Base-by-base conservation (phyloP, 2,329 filamentous ascomycete species). In the Ophiobolus disseminans region DNA sequence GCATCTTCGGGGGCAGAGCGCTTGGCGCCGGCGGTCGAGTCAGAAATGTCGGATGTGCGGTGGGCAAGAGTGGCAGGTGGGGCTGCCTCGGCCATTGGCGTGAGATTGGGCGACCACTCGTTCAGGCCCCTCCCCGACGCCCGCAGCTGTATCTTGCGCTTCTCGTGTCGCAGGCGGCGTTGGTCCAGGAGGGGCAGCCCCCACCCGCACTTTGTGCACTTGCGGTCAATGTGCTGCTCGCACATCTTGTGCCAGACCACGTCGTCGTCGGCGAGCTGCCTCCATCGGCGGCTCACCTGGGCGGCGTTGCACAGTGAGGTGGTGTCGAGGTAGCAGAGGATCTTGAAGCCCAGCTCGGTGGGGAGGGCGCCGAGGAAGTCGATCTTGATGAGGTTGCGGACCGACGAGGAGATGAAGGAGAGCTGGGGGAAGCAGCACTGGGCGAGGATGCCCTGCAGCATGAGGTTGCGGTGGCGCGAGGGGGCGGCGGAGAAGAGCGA, bases 201-300 rank as follows among this genome's bases (percentile, higher is more conserved):
- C 91, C 92, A 97, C 19, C 94, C 93, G 69, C 94, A 99, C 69
- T 94, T 96, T 50, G 86, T 92, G 73, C 92, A 97, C 70, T 96
- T 96, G 52, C 91, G 82, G 70, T 95, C 90, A 62, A 97, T 95
- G 72, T 96, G 92, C 69, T 97, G 93, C 73, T 96, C 91, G 70
- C 94, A 99, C 92, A 97, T 97, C 57, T 88, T 89, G 69, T 97
- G 90, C 94, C 94, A 99, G 3, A 99, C 93, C 7, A 96, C 89
- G 72, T 99, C 93, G 68, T 97, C 93, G 64, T 97, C 94, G n/a
- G 94, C 93, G 31, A 99, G 78, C 48, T 84, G 84, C 54, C 90
- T 84, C 94, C 94, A 99, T 62, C 87, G 83, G 49, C 86, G 85
- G 70, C 91, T 97, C 45, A 99, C 94, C 73, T 97, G 92, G 0